Evolutionary conservation across 2,329 filamentous ascomycete species (phyloP).

Genomic region (Scytalidium sp.): DNA sequence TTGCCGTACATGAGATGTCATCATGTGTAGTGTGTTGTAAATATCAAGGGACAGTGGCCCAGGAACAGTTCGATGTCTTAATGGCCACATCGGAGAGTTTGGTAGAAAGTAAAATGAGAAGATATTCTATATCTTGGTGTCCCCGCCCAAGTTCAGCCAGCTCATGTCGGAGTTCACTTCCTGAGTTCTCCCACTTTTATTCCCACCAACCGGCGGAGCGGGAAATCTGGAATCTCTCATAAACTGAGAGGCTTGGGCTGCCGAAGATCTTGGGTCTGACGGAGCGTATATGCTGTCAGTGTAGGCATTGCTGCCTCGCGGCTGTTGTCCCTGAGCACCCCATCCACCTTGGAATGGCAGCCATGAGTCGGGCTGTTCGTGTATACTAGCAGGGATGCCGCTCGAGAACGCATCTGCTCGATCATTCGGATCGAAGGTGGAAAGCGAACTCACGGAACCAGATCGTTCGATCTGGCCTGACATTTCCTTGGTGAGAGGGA

Average conservation of each 20-base stretch:
- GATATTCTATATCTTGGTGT: slow-evolving; percentile 17
- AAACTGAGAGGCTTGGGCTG: slow-evolving; percentile 16
- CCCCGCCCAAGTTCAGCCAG: slow-evolving; percentile 68
- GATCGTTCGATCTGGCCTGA: slow-evolving; percentile 60
- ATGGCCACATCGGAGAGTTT: background rate
- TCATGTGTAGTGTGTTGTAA: background rate
- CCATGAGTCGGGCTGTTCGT: slow-evolving; percentile 30
- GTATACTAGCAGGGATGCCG: slow-evolving; percentile 58
- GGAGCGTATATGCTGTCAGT: slow-evolving; percentile 42
- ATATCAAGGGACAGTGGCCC: background rate
- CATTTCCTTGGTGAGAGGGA: slow-evolving; percentile 54
- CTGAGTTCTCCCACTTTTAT: slow-evolving; percentile 1
- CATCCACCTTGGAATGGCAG: slow-evolving; percentile 5
- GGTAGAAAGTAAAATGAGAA: background rate
- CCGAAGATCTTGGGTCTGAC: slow-evolving; percentile 31
- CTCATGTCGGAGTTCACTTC: slow-evolving; percentile 63
- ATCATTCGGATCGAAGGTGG: slow-evolving; percentile 23
- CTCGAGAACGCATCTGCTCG: slow-evolving; percentile 54
- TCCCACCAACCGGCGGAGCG: slow-evolving; percentile 9
- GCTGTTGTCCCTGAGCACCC: background rate
- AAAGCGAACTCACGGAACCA: slow-evolving; percentile 35
- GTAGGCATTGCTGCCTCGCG: slow-evolving; percentile 51
- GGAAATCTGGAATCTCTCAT: slow-evolving; percentile 11
- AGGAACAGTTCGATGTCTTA: background rate
- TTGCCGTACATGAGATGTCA: background rate